Evolutionary conservation across 2,329 filamentous ascomycete species (phyloP).

Genomic region (Xylariaceae sp.): DNA sequence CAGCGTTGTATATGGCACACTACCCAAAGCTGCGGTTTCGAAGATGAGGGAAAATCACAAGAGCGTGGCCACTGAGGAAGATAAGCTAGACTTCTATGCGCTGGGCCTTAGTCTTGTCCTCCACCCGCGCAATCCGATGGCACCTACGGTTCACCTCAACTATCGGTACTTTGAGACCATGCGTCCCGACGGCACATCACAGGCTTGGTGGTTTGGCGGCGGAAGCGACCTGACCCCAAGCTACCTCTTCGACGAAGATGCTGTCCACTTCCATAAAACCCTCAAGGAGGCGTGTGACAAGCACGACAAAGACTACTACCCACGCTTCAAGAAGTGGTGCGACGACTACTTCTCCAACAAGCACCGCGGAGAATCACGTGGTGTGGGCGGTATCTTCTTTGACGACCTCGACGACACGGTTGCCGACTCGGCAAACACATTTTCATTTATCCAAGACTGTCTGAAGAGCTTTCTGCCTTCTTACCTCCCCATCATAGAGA

Average conservation of each 20-base stretch:
- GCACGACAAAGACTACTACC: constrained; percentile 89
- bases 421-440: constrained; percentile 83
- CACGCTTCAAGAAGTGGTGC: constrained; percentile 96
- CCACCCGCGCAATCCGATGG: constrained; percentile 93
- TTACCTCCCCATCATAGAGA: constrained; percentile 84
- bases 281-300: constrained; percentile 91
- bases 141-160: constrained; percentile 95
- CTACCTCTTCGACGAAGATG: constrained; percentile 96
- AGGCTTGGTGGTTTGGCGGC: constrained; percentile 98
- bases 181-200: constrained; percentile 72
- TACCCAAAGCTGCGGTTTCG: constrained; percentile 81
- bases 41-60: constrained; percentile 97
- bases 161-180: constrained; percentile 98
- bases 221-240: constrained; percentile 89
- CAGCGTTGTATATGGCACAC: constrained; percentile 86
- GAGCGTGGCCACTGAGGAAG: constrained; percentile 66
- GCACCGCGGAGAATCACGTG: constrained; percentile 81
- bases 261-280: constrained; percentile 90
- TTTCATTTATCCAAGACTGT: constrained; percentile 83
- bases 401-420: constrained; percentile 89
- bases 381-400: constrained; percentile 96
- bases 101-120: constrained; percentile 89
- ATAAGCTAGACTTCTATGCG: constrained; percentile 90
- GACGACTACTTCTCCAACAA: constrained; percentile 96
- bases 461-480: constrained; percentile 83